Evolutionary conservation across 108 stramenopile species (phyloP), one percentile per base, ranked within the genome.

Genomic region (Schizochytrium sp.): DNA sequence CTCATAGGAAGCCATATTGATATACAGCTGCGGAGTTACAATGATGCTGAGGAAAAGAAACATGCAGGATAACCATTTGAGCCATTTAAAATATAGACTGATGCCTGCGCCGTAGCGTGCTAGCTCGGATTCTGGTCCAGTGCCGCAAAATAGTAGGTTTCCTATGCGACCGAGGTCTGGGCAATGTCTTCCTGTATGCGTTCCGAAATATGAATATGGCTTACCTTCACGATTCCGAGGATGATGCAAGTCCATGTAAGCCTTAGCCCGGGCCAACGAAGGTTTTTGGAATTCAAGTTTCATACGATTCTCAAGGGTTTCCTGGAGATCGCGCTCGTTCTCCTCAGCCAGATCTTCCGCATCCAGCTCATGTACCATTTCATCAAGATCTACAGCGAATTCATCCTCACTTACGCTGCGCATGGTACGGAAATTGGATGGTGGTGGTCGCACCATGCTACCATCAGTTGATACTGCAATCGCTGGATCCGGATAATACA

Each of bases 21-120:
- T 42, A 17, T 44, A 56, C 13, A 87, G 41, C 56, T 56, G 17
- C 4, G 87, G 87, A 7, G 46, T 42, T 56, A 19, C 56, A 1
- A 87, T 15, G 38, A 87, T 7, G 87, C 56, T 57, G 42, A 87
- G 57, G 2, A 57, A 8, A 41, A 40, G 38, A 38, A 87, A 87
- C 87, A 87, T 45, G 57, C 87, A 87, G 10, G 87, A 10, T 15
- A 87, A 57, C 87, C 87, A 87, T 45, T 87, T 87, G 87, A 87
- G 53, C 56, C 56, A 87, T 45, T 87, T 87, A n/a, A 87, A 87
- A 57, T 87, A 87, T 15, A 87, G 87, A 45, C 38, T 42, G 1
- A 87, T 58, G 56, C 87, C 87, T 13, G 87, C 42, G 56, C 87
- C 87, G 44, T 44, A 87, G 38, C 56, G 38, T 2, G 87, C 87